A percentile compares a stretch with the other conserved stretches of the same genome.
These are phyloP conservation scores for Globisporangium splendens DNA, from an alignment of 352 stramenopile species.

Conservation along the genomic window DNA sequence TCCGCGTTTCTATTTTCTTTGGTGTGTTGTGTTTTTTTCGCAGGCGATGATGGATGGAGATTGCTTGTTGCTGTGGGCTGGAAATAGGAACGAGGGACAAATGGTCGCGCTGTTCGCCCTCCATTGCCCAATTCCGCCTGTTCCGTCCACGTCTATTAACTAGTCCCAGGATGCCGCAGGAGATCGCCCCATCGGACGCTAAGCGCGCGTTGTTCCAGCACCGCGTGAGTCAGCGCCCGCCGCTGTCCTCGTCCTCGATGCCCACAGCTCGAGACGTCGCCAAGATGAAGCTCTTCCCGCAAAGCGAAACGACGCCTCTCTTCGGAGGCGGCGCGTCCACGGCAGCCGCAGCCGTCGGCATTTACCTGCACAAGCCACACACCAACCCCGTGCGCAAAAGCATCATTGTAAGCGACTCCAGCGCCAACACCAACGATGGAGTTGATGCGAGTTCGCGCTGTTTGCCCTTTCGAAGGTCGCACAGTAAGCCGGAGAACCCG, in stretches of 20 bases:
- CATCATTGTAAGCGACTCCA: background rate
- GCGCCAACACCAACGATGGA: background rate
- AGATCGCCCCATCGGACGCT: background rate
- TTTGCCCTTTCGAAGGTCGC: conserved; percentile 40
- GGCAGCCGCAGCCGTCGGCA: conserved; percentile 7
- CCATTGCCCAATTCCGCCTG: too few species aligned
- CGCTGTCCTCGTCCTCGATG: background rate
- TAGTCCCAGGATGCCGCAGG: background rate
- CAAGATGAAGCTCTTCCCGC: conserved; percentile 22
- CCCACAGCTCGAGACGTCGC: conserved; percentile 20
- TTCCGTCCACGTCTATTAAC: too few species aligned
- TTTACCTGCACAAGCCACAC: conserved; percentile 10
- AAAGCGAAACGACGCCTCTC: conserved; percentile 5
- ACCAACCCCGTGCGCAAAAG: background rate
- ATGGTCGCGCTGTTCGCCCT: too few species aligned
- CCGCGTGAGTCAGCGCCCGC: background rate
- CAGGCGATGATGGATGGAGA: too few species aligned
- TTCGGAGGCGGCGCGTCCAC: background rate
- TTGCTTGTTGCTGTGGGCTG: too few species aligned
- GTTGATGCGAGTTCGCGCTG: background rate
- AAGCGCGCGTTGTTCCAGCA: background rate
- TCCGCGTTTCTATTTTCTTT: background rate
- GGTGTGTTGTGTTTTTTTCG: background rate
- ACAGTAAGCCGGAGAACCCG: conserved; percentile 54
- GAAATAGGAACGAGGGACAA: too few species aligned